Evolutionary conservation across 1,139 yeast genomes (phyloP), one percentile per base, ranked within the genome.

Genomic region (Kodamaea derodonti): DNA sequence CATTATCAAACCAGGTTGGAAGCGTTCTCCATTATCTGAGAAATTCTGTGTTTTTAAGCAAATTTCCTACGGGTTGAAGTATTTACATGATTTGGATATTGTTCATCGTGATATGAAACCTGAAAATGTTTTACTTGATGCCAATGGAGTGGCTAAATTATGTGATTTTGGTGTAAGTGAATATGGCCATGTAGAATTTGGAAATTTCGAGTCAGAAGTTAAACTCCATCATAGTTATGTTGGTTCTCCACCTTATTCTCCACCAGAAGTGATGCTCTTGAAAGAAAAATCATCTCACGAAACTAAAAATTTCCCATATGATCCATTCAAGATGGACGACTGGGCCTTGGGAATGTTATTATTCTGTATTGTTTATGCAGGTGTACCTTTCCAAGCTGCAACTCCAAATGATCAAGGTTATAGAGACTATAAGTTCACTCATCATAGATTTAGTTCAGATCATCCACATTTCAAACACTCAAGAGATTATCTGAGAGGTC

Each of bases 111-210:
- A 81, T 58, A 54, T 81, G 40, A 81, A 81, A 52, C 81, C 87
- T 1, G 83, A 81, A 39, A 81, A 81, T 48, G 60, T 81, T 10
- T 62, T 81, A 34, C 50, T 81, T 25, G 73, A 75, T 37, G 58
- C 58, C 17, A 62, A 69, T 39, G 92, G 92, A 2, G 53, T 80
- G 20, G 77, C 81, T 31, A 82, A 83, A 50, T 57, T 84, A 24
- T 81, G 88, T 33, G 94, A 84, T 61, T 84, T 83, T 56, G 94
- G 94, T 38, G 82, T 80, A 14, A 75, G 85, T 38, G 81, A 75
- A 35, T 75, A 69, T 56, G 84, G 80, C 15, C 83, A 79, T 54
- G 71, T 60, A 34, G 62, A 55, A n/a, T 76, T 76, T 0, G 74
- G 74, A 2, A 78, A 82, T 55, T 64, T 75, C 14, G 47, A 60